Conservation (phyloP, 345 rosid species). For the Mangifera indica region DNA sequence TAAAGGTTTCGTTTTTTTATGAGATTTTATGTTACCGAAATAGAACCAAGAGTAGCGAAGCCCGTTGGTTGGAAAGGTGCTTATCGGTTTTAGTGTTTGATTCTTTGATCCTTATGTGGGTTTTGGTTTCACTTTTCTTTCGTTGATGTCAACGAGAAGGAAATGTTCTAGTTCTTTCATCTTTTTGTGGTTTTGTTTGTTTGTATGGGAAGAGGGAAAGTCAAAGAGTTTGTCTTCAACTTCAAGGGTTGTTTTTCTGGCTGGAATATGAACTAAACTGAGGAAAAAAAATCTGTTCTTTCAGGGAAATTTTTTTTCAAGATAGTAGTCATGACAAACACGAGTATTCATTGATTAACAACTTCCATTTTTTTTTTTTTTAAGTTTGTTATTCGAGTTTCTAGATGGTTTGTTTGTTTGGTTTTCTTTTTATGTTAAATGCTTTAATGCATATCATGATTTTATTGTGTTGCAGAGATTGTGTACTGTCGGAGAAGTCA, state of each 20-base stretch:
- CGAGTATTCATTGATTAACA: no score
- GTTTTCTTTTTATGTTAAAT: not conserved
- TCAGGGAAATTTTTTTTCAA: no score
- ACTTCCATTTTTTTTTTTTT: not conserved
- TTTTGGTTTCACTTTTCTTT: not conserved
- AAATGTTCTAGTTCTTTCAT: not conserved
- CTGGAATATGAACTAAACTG: not conserved
- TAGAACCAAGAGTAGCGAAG: not conserved
- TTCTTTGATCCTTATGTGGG: not conserved
- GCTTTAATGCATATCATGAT: not conserved
- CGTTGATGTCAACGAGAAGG: not conserved
- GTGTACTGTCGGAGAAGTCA: slow-evolving; percentile 7
- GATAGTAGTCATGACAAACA: no score
- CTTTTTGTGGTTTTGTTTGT: not conserved
- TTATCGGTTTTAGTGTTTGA: not conserved
- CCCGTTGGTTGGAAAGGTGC: not conserved
- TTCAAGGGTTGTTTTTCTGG: not conserved
- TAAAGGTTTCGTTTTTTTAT: not conserved
- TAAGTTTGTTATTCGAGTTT: not conserved
- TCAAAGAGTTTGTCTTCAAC: not conserved
- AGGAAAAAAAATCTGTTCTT: not conserved
- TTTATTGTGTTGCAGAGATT: slow-evolving; percentile 10
- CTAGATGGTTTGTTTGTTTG: not conserved
- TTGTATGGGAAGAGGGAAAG: slow-evolving; percentile 10
- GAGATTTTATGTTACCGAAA: not conserved